Evolutionary conservation across 2,329 filamentous ascomycete genomes (phyloP).

Genomic region (Trichoderma brevicompactum): DNA sequence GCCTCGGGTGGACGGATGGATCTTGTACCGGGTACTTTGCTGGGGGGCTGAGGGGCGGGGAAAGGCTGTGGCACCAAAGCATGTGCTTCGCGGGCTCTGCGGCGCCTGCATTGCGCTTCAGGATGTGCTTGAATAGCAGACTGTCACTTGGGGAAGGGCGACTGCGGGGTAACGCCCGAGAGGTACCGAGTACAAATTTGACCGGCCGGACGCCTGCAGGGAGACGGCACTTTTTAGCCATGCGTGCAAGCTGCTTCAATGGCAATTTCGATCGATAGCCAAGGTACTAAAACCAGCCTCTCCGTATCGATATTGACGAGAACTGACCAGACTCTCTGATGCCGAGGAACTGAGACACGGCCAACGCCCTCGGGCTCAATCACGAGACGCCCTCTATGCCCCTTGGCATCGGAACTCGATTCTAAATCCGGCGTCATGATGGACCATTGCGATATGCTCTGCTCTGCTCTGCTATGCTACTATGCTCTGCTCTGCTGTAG

Average conservation of each 20-base stretch:
- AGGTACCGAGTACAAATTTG: slow-evolving; percentile 8
- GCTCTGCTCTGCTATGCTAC: no score
- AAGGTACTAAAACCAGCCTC: neutral
- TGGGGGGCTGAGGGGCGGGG: neutral
- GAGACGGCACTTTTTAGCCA: neutral
- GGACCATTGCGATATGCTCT: no score
- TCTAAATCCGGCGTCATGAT: no score
- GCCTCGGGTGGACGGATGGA: slow-evolving; percentile 43
- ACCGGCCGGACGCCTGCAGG: neutral
- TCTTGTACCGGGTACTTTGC: slow-evolving; percentile 7
- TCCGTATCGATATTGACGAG: no score
- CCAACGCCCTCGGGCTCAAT: neutral
- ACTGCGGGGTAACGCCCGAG: slow-evolving; percentile 25
- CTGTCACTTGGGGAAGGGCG: neutral
- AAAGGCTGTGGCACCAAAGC: neutral
- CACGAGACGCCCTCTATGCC: neutral
- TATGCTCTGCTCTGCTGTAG: no score
- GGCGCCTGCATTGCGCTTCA: neutral
- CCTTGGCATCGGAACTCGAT: neutral
- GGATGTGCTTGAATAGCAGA: neutral
- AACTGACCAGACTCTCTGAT: neutral
- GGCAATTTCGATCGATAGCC: slow-evolving; percentile 8
- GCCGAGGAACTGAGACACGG: neutral
- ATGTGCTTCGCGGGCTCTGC: slow-evolving; percentile 18
- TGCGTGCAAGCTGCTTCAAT: neutral